Evolutionary conservation across 1,284 basidiomycete genomes (phyloP).

Genomic region (Boletellus deceptivus): DNA sequence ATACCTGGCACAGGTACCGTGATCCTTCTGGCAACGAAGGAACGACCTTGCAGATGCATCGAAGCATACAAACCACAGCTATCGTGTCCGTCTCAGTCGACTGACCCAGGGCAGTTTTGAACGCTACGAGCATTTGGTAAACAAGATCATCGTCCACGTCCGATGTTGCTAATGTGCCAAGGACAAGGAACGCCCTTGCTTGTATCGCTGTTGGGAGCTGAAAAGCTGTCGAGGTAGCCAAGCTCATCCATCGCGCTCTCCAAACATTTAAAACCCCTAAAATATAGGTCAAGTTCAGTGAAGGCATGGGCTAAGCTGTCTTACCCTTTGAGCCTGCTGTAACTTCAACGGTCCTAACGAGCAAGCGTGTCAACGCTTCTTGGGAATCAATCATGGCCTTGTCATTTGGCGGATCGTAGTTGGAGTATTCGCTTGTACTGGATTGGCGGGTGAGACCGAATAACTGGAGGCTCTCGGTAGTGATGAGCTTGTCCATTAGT

Average conservation of each 20-base stretch:
- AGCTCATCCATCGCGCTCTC: constrained; percentile 91
- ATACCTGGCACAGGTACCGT: constrained; percentile 71
- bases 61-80: constrained; percentile 82
- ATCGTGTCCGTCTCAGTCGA: constrained; percentile 70
- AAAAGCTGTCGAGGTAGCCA: constrained; percentile 91
- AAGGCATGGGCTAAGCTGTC: constrained; percentile 14
- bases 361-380: constrained; percentile 64
- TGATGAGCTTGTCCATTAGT: constrained; percentile 61
- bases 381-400: constrained; percentile 62
- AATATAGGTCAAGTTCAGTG: constrained; percentile 6
- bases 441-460: constrained; percentile 71
- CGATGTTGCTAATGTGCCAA: constrained; percentile 76
- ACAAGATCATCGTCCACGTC: constrained; percentile 87
- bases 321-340: constrained; percentile 69
- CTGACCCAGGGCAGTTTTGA: constrained; percentile 63
- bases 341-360: constrained; percentile 64
- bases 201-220: constrained; percentile 90
- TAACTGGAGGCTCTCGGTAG: constrained; percentile 57
- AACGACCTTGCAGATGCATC: constrained; percentile 78
- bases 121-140: constrained; percentile 85
- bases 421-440: constrained; percentile 61
- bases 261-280: constrained; percentile 86
- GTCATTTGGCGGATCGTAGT: constrained; percentile 56
- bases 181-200: constrained; percentile 83
- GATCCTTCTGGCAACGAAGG: constrained; percentile 67